phyloP scores from a whole-genome alignment of 75 land plant genomes.

The Ceratopteris richardii region DNA sequence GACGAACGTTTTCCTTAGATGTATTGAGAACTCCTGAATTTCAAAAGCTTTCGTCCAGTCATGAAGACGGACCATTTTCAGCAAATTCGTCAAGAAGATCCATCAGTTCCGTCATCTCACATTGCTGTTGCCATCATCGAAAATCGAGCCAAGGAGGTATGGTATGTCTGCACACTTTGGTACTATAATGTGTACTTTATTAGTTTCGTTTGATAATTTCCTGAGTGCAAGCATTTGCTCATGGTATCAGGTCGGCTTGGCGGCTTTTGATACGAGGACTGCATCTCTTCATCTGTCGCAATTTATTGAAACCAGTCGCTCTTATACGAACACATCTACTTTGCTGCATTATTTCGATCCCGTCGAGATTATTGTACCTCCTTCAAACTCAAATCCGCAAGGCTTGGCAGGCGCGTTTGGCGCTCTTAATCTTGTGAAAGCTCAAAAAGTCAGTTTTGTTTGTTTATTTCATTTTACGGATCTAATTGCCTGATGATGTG shows the following conservation, averaged over 20 bases:
- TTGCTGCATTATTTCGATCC: slow-evolving; percentile 89
- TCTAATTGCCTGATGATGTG: not conserved
- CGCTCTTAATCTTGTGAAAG: slow-evolving; percentile 33
- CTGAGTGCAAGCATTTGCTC: not conserved
- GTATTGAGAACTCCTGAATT: too few species aligned
- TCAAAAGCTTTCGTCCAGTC: too few species aligned
- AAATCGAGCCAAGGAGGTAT: slow-evolving; percentile 96
- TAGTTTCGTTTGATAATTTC: not conserved
- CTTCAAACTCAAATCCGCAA: slow-evolving; percentile 53
- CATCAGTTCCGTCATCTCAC: slow-evolving; percentile 1
- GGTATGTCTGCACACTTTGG: not conserved
- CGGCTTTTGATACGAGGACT: slow-evolving; percentile 90
- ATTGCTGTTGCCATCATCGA: slow-evolving; percentile 77
- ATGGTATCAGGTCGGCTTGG: slow-evolving; percentile 74
- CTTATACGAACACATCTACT: slow-evolving; percentile 90
- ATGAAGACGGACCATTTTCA: not conserved
- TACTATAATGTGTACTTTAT: not conserved
- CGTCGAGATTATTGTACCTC: slow-evolving; percentile 66
- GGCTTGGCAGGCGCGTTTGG: slow-evolving; percentile 74
- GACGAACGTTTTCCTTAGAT: too few species aligned
- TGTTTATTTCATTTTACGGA: not conserved
- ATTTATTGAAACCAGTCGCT: slow-evolving; percentile 93
- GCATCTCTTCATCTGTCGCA: slow-evolving; percentile 94
- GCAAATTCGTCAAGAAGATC: not conserved
- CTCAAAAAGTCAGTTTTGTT: not conserved